Percentiles rank a stretch among this genome's conserved stretches.
Conservation (phyloP, 495 filamentous ascomycete genomes). For the Aspergillus incahuasiensis region DNA sequence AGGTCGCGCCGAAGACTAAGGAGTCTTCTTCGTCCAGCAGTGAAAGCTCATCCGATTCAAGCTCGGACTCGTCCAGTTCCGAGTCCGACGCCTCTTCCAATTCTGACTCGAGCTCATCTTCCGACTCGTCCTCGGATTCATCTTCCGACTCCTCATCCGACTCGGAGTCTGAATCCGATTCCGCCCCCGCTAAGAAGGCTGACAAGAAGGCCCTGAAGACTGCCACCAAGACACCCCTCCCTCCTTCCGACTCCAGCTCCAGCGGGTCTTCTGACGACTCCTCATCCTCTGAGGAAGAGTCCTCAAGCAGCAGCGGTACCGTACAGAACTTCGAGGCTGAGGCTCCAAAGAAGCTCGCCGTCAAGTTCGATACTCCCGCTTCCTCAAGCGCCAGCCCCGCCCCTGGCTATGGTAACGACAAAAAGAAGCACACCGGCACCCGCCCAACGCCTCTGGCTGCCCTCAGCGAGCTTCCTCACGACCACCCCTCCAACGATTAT, state of each 20-base stretch:
- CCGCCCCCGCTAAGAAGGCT: conserved; percentile 24
- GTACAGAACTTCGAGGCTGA: conserved; percentile 34
- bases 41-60: conserved; percentile 19
- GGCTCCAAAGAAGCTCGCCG: conserved; percentile 20
- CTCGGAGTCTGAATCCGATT: conserved; percentile 29
- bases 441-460: conserved; percentile 42
- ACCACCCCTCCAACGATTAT: conserved; percentile 65
- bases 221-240: conserved; percentile 50
- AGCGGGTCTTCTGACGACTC: conserved; percentile 24
- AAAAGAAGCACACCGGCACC: conserved; percentile 49
- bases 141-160: conserved; percentile 32
- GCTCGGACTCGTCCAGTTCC: conserved; percentile 25
- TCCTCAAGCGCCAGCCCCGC: conserved; percentile 44
- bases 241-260: conserved; percentile 37
- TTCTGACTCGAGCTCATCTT: conserved; percentile 24
- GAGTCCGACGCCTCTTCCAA: conserved; percentile 18
- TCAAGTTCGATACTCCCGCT: conserved; percentile 20
- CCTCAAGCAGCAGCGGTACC: conserved; percentile 30
- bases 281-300: conserved; percentile 12
- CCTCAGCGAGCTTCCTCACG: conserved; percentile 40
- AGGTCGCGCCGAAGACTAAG: conserved; percentile 18
- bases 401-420: conserved; percentile 37
- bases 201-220: conserved; percentile 40
- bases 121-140: conserved; percentile 22
- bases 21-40: not conserved